These are phyloP conservation scores for Panicum hallii DNA, from an alignment of 202 grass and related monocot genomes.

Conservation along the genomic window DNA sequence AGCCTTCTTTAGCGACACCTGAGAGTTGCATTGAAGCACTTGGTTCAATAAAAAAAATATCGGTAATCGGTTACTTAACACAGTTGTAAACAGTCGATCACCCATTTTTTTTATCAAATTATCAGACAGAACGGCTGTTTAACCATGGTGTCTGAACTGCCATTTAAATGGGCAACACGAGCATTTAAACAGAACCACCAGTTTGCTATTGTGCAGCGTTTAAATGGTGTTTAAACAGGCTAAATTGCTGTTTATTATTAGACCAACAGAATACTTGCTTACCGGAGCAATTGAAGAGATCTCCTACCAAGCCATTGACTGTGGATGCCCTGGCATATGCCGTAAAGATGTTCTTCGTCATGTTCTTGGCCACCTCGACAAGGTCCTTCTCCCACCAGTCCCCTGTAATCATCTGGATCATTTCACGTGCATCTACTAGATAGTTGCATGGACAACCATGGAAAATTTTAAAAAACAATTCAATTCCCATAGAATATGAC, in stretches of 20 bases:
- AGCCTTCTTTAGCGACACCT: too few species aligned
- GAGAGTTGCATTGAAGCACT: too few species aligned
- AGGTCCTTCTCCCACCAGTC: slow-evolving; percentile 61
- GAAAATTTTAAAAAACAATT: not conserved
- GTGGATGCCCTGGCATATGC: not conserved
- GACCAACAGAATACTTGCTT: not conserved
- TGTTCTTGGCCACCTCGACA: not conserved
- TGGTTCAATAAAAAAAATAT: too few species aligned
- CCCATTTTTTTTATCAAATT: not conserved
- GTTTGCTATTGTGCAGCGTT: not conserved
- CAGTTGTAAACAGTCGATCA: not conserved
- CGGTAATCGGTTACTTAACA: not conserved
- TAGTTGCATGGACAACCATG: not conserved
- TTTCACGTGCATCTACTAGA: not conserved
- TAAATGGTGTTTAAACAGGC: not conserved
- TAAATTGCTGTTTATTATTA: too few species aligned
- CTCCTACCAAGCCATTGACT: not conserved
- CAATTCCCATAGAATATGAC: not conserved
- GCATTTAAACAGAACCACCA: not conserved
- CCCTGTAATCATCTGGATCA: slow-evolving; percentile 4
- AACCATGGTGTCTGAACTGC: not conserved
- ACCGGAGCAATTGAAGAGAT: not conserved
- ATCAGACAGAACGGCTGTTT: not conserved
- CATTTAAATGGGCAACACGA: not conserved
- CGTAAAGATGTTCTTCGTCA: not conserved